Evolutionary conservation across 2,329 filamentous ascomycete genomes (phyloP).

Genomic region (Claviceps lovelessii): DNA sequence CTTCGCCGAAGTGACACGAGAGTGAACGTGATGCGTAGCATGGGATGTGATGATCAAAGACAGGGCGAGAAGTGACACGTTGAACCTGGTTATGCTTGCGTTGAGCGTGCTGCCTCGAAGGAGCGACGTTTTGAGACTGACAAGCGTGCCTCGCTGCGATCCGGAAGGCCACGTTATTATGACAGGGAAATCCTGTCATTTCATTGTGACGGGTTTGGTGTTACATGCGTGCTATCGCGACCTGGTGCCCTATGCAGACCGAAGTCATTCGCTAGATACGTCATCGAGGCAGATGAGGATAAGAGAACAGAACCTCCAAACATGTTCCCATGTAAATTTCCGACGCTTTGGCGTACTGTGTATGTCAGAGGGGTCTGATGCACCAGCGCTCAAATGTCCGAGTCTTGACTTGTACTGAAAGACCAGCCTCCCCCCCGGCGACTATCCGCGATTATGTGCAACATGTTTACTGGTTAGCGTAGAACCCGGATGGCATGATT

Average conservation of each 20-base stretch:
- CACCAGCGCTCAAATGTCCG: background rate
- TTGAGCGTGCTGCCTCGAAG: background rate
- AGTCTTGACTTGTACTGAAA: background rate
- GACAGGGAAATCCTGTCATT: background rate
- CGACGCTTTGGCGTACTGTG: background rate
- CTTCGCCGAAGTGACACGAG: background rate
- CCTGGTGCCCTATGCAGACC: too few species aligned
- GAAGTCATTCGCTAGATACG: too few species aligned
- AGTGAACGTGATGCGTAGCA: background rate
- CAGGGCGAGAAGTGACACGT: background rate
- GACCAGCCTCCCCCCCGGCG: background rate
- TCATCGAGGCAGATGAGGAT: background rate
- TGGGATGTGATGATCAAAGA: background rate
- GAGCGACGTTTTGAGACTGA: background rate
- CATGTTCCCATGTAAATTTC: background rate
- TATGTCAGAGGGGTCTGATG: background rate
- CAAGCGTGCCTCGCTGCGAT: background rate
- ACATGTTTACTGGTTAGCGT: background rate
- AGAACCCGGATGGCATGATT: background rate
- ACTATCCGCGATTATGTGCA: background rate
- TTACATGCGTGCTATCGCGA: background rate
- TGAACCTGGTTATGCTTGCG: background rate
- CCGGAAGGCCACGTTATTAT: background rate
- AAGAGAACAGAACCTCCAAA: background rate
- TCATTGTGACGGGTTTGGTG: background rate